These are phyloP conservation scores for Myriangium duriaei DNA, from an alignment of 2,329 filamentous ascomycete genomes.

Conservation along the genomic window DNA sequence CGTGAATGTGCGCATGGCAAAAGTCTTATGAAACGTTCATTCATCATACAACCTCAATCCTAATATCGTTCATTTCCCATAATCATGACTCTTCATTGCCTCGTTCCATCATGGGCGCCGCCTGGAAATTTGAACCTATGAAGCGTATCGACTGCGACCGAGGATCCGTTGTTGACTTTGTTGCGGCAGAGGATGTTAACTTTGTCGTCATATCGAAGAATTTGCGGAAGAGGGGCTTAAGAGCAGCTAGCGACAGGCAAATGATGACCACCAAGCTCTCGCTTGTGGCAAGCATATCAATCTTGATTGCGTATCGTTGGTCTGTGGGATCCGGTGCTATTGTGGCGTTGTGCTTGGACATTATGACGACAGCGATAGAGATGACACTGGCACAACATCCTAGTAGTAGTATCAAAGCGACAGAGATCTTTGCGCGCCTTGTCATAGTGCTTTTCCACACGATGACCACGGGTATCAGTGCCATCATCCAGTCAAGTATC, in stretches of 20 bases:
- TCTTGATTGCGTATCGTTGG: background rate
- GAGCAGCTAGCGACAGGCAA: constrained; percentile 3
- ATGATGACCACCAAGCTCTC: constrained; percentile 8
- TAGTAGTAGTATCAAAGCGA: constrained; percentile 25
- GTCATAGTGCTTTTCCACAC: constrained; percentile 31
- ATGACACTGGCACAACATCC: constrained; percentile 20
- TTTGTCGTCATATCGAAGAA: background rate
- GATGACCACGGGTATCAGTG: constrained; percentile 28
- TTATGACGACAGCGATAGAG: constrained; percentile 12
- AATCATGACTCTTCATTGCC: too few relatives aligned
- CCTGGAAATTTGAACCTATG: too few relatives aligned
- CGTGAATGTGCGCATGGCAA: too few relatives aligned
- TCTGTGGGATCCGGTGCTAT: background rate
- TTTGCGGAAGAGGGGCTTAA: constrained; percentile 3
- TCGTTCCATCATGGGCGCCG: too few relatives aligned
- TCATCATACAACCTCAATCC: too few relatives aligned
- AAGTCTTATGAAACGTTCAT: too few relatives aligned
- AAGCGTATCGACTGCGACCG: too few relatives aligned
- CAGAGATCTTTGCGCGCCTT: constrained; percentile 27
- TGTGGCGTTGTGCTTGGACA: background rate
- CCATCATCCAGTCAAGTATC: constrained; percentile 20
- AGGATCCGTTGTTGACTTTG: too few relatives aligned
- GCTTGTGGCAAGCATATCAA: constrained; percentile 3
- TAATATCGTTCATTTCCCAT: too few relatives aligned
- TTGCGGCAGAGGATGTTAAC: background rate